Conservation (phyloP, 768 basidiomycete species). For the Tulasnella calospora region DNA sequence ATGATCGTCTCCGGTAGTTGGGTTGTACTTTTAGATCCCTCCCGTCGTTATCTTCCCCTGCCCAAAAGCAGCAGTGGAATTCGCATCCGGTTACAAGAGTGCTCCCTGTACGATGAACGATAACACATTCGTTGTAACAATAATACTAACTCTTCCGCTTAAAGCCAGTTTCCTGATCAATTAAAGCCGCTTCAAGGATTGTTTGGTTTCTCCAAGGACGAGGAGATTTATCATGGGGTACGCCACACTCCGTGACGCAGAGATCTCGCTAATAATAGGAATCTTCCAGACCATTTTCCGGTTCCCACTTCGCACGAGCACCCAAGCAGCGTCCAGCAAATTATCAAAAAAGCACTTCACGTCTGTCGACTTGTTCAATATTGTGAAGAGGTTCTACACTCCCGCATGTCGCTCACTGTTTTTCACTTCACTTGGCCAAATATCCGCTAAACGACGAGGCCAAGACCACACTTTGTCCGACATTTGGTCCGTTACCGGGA, state of each 20-base stretch:
- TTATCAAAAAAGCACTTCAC: not conserved
- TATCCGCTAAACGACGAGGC: conserved; percentile 35
- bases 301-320: conserved; percentile 41
- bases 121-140: too few relatives aligned
- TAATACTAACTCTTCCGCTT: not conserved
- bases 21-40: conserved; percentile 46
- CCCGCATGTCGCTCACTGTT: conserved; percentile 41
- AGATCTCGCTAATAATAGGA: conserved; percentile 1
- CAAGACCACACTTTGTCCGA: not conserved
- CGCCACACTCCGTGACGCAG: conserved; percentile 27
- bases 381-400: conserved; percentile 32
- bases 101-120: not conserved
- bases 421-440: conserved; percentile 40
- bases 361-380: not conserved
- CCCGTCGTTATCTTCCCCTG: conserved; percentile 39
- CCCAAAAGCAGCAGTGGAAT: conserved; percentile 9
- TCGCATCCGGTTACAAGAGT: conserved; percentile 38
- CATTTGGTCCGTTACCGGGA: not conserved
- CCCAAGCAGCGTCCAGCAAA: conserved; percentile 33
- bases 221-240: conserved; percentile 42
- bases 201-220: conserved; percentile 39
- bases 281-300: conserved; percentile 44
- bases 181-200: conserved; percentile 41
- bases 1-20: conserved; percentile 37
- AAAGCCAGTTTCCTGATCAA: conserved; percentile 46